These are phyloP conservation scores for Podospora bellae-mahoneyi DNA, from an alignment of 495 filamentous ascomycete genomes.

Conservation along the genomic window DNA sequence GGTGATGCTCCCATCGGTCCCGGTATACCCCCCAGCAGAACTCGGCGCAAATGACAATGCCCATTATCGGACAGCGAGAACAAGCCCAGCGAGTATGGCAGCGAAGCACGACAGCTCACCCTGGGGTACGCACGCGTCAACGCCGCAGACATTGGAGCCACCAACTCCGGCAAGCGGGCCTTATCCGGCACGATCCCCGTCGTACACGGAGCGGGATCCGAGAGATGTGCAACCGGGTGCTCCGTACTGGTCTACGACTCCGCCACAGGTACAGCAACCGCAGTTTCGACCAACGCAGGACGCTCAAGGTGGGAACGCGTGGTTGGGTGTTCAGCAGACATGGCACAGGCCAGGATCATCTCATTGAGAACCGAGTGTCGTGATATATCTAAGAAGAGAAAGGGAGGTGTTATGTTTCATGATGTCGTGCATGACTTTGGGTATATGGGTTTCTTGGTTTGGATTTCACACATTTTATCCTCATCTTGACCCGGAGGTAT, in stretches of 20 bases:
- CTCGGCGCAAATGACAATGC: background rate
- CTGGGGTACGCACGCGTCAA: background rate
- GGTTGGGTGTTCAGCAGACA: background rate
- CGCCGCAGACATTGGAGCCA: background rate
- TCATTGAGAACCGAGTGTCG: background rate
- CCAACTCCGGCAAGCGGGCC: background rate
- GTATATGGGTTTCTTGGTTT: too few species aligned
- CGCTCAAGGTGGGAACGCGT: background rate
- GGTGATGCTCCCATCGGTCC: background rate
- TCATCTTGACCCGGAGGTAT: too few species aligned
- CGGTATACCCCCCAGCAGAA: background rate
- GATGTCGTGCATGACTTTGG: too few species aligned
- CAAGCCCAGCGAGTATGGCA: background rate
- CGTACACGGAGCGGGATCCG: slow-evolving; percentile 3
- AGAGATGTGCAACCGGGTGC: background rate
- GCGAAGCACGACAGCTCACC: background rate
- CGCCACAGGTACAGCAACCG: background rate
- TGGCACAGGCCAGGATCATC: background rate
- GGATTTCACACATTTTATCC: too few species aligned
- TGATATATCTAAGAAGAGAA: background rate
- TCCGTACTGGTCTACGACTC: background rate
- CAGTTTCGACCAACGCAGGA: background rate
- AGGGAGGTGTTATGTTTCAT: too few species aligned
- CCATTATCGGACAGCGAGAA: background rate
- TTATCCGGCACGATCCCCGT: background rate